A percentile compares a stretch with the other conserved stretches of the same genome.
Conservation (phyloP, 257 asterid species). For the Rubia yunnanensis region DNA sequence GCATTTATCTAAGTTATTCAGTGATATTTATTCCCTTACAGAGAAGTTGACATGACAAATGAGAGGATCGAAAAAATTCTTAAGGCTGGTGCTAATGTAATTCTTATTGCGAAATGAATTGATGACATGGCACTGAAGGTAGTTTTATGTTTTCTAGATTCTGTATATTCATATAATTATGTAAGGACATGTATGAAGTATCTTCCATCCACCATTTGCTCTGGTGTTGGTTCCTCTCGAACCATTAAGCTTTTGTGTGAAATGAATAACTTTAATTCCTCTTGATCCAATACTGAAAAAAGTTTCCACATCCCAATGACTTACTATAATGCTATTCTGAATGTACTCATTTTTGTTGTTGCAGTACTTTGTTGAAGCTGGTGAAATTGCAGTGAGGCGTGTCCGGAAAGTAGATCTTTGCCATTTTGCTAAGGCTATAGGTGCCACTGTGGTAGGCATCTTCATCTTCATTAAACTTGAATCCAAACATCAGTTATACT, state of each 20-base stretch:
- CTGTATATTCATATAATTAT: neutral
- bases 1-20: neutral
- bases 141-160: constrained; percentile 6
- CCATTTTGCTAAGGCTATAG: too few species aligned
- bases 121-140: constrained; percentile 99
- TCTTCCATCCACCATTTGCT: too few species aligned
- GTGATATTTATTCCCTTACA: constrained; percentile 24
- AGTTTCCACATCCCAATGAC: too few species aligned
- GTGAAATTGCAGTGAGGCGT: too few species aligned
- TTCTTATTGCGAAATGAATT: constrained; percentile 92
- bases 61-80: constrained; percentile 90
- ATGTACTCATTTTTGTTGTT: too few species aligned
- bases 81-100: too few species aligned
- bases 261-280: neutral
- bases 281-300: neutral
- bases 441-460: too few species aligned
- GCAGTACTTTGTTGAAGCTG: too few species aligned
- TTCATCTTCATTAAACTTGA: too few species aligned
- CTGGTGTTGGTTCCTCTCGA: neutral
- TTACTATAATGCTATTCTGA: too few species aligned
- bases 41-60: constrained; percentile 95
- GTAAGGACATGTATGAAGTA: neutral
- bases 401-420: too few species aligned
- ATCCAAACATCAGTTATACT: too few species aligned
- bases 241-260: neutral